Conservation (phyloP, 306 rosid genomes). For the Quercus glauca region DNA sequence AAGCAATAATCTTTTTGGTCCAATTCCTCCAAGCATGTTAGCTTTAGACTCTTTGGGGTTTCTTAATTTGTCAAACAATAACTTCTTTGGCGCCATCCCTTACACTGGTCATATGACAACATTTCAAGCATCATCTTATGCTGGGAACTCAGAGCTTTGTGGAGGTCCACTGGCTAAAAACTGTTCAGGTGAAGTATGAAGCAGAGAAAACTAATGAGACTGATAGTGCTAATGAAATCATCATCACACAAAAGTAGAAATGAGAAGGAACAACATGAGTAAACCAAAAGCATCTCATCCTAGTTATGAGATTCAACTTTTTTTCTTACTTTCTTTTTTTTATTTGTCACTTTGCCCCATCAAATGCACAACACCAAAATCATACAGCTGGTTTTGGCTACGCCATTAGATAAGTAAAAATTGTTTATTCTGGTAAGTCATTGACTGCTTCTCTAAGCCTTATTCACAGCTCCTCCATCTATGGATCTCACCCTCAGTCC, state of each 20-base stretch:
- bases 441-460: constrained; percentile 62
- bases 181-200: background rate
- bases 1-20: constrained; percentile 26
- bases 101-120: background rate
- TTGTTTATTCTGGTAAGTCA: constrained; percentile 16
- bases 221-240: background rate
- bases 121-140: constrained; percentile 5
- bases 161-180: constrained; percentile 26
- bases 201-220: background rate
- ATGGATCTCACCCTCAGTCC: constrained; percentile 40
- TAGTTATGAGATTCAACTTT: background rate
- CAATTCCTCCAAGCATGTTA: constrained; percentile 38
- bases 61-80: constrained; percentile 40
- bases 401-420: constrained; percentile 23
- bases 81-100: constrained; percentile 39
- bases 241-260: too few species aligned
- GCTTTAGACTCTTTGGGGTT: constrained; percentile 32
- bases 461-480: constrained; percentile 46
- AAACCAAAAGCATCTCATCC: too few species aligned
- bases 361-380: background rate
- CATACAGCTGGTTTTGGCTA: constrained; percentile 58
- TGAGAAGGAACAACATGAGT: too few species aligned
- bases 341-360: background rate
- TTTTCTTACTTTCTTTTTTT: background rate
- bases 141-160: constrained; percentile 38